Base-by-base conservation (phyloP, 2,329 filamentous ascomycete species). In the Pseudogymnoascus pannorum region DNA sequence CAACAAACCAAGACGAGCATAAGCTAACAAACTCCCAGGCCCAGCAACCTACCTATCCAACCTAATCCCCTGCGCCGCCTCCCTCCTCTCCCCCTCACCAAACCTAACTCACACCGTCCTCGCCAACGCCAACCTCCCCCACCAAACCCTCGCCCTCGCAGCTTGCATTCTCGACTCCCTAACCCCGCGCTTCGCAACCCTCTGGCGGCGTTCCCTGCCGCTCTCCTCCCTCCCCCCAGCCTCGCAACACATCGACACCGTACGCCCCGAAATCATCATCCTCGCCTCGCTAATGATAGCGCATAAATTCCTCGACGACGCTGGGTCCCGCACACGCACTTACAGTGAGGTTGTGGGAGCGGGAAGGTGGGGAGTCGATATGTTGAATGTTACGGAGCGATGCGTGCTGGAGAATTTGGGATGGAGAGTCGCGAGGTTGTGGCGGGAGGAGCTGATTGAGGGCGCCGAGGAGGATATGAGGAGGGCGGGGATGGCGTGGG, bases 161-260 rank as follows among this genome's bases (percentile, higher is more conserved):
- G 84, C 86, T 38, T 87, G 84, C 75, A 83, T 88, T 58, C 78
- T 88, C 66, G 86, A 88, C 70, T 85, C 84, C 40, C 77, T 88
- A 64, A 81, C 82, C 72, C 78, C 79, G 57, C 82, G 80, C 63
- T 88, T 88, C 70, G 82, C 84, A 54, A 79, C 83, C 33, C 78
- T 75, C 62, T 88, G 85, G 85, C 81, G 86, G 20, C 75, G 82
- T 61, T 77, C 78, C 2, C 86, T 82, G 66, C 84, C 85, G 0
- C 73, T 85, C 16, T 68, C 69, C 22, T 63, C 64, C 57, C 60
- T 61, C 26, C 61, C 57, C 60, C 11, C 29, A 3, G 29, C 6
- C 38, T 42, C 70, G 65, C 73, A 79, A 48, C 82, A 87, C 72
- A 84, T 86, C 71, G 83, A 87, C 73, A 79, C 79, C 11, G 78